Evolutionary conservation across 225 moss, liverwort and hornwort species (phyloP).

Genomic region (Anthoceros angustus): DNA sequence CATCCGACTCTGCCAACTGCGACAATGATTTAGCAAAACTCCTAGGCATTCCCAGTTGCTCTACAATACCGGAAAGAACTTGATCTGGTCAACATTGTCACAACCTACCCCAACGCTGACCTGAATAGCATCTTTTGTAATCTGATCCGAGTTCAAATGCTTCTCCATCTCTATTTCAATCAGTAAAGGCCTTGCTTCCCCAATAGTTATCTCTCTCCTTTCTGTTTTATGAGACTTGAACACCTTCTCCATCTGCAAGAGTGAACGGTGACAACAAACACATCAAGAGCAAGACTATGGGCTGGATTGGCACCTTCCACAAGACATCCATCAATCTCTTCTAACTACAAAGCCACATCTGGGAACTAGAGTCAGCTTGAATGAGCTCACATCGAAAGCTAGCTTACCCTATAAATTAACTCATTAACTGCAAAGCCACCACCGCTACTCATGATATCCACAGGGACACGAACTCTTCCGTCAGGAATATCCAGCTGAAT

Average conservation of each 20-base stretch:
- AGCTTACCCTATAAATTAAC: constrained; percentile 63
- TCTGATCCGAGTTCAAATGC: constrained; percentile 66
- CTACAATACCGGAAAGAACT: constrained; percentile 5
- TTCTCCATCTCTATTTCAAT: constrained; percentile 87
- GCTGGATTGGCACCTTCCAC: not conserved
- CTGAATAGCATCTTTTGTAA: constrained; percentile 76
- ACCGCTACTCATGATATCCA: constrained; percentile 48
- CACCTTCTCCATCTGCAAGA: constrained; percentile 74
- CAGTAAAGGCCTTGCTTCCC: constrained; percentile 64
- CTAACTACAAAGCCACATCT: too few relatives aligned
- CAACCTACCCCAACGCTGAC: constrained; percentile 14
- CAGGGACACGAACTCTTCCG: constrained; percentile 55
- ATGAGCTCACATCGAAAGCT: not conserved
- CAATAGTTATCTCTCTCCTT: constrained; percentile 63
- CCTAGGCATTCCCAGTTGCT: constrained; percentile 5
- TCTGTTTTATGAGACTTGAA: constrained; percentile 77
- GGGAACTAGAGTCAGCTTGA: not conserved
- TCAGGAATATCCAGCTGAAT: constrained; percentile 81
- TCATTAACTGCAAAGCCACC: constrained; percentile 72
- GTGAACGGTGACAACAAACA: constrained; percentile 15
- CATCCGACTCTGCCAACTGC: constrained; percentile 74
- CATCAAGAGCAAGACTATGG: not conserved
- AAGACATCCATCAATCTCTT: not conserved
- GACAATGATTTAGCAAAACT: constrained; percentile 2
- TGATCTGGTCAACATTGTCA: not conserved